These are phyloP conservation scores for Leccinum longicurvipes DNA, from an alignment of 768 basidiomycete genomes.

Conservation along the genomic window DNA sequence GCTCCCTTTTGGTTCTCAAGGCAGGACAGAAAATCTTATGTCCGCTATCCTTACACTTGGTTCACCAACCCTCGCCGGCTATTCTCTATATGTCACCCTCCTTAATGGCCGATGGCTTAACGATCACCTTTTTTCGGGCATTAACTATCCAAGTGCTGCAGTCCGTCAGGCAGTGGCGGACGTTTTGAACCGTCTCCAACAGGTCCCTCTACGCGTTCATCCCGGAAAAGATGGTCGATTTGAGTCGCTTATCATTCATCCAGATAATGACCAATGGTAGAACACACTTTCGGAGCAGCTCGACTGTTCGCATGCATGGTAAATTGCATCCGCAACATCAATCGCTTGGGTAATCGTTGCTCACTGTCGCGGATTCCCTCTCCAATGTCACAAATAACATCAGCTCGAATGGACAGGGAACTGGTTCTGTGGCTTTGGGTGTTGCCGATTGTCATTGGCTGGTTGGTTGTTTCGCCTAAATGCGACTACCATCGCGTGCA, in stretches of 20 bases:
- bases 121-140: neutral
- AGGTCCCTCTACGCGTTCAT: slow-evolving; percentile 34
- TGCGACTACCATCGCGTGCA: slow-evolving; percentile 25
- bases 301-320: slow-evolving; percentile 37
- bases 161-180: slow-evolving; percentile 21
- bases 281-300: slow-evolving; percentile 27
- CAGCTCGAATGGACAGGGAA: slow-evolving; percentile 34
- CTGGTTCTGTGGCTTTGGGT: neutral
- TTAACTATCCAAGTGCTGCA: slow-evolving; percentile 2
- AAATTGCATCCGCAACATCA: slow-evolving; percentile 34
- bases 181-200: slow-evolving; percentile 39
- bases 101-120: slow-evolving; percentile 37
- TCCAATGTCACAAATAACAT: slow-evolving; percentile 16
- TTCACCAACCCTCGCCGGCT: slow-evolving; percentile 41
- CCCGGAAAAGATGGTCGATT: slow-evolving; percentile 27
- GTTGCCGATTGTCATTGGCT: neutral
- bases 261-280: slow-evolving; percentile 42
- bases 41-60: slow-evolving; percentile 31
- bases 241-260: slow-evolving; percentile 38
- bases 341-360: neutral
- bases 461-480: neutral
- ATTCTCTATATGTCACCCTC: slow-evolving; percentile 40
- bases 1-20: slow-evolving; percentile 41
- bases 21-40: slow-evolving; percentile 36
- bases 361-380: slow-evolving; percentile 8